Percentiles rank a stretch among this genome's conserved stretches.
phyloP scores from a whole-genome alignment of 2,329 filamentous ascomycete genomes.

The Laburnicola sp. region DNA sequence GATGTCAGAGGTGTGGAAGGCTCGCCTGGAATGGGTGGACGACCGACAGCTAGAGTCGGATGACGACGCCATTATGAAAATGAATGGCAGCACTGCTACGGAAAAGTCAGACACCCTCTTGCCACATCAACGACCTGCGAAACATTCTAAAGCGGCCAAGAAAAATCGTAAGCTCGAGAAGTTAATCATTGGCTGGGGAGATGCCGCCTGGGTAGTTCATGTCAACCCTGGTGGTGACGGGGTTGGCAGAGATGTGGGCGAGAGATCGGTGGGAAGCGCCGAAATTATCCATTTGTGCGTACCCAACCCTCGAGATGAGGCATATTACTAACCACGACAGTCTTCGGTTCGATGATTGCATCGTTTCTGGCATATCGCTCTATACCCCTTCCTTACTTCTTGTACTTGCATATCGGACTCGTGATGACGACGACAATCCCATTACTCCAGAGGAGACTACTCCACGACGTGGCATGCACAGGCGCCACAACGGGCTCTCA shows the following conservation, averaged over 20 bases:
- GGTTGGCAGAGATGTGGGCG: slow-evolving; percentile 67
- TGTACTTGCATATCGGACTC: slow-evolving; percentile 85
- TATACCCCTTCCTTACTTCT: slow-evolving; percentile 91
- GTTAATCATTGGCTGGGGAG: slow-evolving; percentile 91
- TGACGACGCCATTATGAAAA: slow-evolving; percentile 55
- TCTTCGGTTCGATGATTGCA: slow-evolving; percentile 88
- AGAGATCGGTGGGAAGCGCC: slow-evolving; percentile 74
- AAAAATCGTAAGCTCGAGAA: slow-evolving; percentile 63
- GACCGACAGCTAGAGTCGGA: slow-evolving; percentile 76
- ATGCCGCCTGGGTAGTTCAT: slow-evolving; percentile 93
- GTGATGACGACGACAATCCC: slow-evolving; percentile 68
- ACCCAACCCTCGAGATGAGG: slow-evolving; percentile 17
- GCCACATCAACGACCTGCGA: slow-evolving; percentile 52
- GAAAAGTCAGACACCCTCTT: slow-evolving; percentile 37
- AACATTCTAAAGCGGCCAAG: slow-evolving; percentile 37
- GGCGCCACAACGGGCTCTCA: slow-evolving; percentile 76
- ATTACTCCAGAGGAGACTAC: slow-evolving; percentile 59
- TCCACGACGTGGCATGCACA: slow-evolving; percentile 66
- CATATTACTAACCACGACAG: slow-evolving; percentile 51
- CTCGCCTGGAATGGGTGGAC: slow-evolving; percentile 89
- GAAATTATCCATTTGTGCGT: slow-evolving; percentile 90
- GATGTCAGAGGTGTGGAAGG: slow-evolving; percentile 96
- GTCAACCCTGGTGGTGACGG: slow-evolving; percentile 76
- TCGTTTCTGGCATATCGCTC: slow-evolving; percentile 94
- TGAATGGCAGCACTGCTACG: slow-evolving; percentile 39